phyloP scores from a whole-genome alignment of 495 filamentous ascomycete genomes.

The Trichocladium antarcticum region DNA sequence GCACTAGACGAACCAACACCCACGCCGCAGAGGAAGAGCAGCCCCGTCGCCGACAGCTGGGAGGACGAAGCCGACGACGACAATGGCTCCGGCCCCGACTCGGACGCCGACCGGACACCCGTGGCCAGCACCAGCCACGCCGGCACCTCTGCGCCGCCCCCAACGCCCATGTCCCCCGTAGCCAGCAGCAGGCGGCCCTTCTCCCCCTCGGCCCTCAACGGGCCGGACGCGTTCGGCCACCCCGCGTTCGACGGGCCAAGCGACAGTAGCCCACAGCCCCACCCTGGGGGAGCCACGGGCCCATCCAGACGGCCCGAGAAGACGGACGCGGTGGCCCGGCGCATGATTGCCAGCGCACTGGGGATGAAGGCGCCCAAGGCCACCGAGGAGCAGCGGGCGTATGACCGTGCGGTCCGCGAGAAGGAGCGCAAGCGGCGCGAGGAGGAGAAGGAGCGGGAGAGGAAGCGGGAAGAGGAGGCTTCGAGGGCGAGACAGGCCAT shows the following conservation, averaged over 20 bases:
- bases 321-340: conserved; percentile 77
- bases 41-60: conserved; percentile 66
- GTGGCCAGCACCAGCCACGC: conserved; percentile 9
- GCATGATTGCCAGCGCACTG: conserved; percentile 82
- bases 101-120: conserved; percentile 21
- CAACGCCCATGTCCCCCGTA: conserved; percentile 51
- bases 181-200: conserved; percentile 21
- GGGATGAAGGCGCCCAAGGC: conserved; percentile 68
- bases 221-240: conserved; percentile 8
- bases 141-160: conserved; percentile 41
- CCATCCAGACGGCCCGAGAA: conserved; percentile 60
- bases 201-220: conserved; percentile 18
- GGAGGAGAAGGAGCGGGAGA: conserved; percentile 55
- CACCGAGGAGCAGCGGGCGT: conserved; percentile 81
- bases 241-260: conserved; percentile 9
- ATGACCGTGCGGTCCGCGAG: conserved; percentile 72
- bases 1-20: conserved; percentile 1
- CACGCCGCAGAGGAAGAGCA: conserved; percentile 31
- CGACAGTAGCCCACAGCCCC: background rate
- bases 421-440: conserved; percentile 73
- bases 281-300: background rate
- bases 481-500: conserved; percentile 62
- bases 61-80: conserved; percentile 57
- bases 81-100: conserved; percentile 25
- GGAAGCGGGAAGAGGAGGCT: conserved; percentile 51